Evolutionary conservation across 441 rosid species (phyloP), one percentile per base, ranked within the genome.

Genomic region (Monsonia emarginata): DNA sequence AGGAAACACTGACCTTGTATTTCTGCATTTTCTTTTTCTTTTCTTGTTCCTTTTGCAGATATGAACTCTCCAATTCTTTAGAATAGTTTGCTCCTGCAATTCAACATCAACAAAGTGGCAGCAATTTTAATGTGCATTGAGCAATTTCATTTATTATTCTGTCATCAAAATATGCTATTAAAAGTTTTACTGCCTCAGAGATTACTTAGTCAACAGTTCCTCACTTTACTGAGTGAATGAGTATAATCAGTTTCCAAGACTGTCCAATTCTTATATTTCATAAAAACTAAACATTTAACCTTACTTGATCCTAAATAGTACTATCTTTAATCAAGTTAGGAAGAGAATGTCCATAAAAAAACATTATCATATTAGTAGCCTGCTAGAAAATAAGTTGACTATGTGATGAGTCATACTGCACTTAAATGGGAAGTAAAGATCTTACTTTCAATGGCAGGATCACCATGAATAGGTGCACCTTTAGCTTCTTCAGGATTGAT

Each of bases 1-100:
- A 65, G 22, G 69, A 57, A 14, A 68, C 27, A 69, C 78, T 46
- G 78, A 93, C 97, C 98, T 81, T 80, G 81, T 87, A 90, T 69
- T 82, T 90, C 64, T 24, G 76, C 75, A 65, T 72, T 73, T 75
- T 83, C 79, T 78, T 84, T 73, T 81, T 89, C 56, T 72, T 85
- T 78, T 83, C 80, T 61, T 76, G 88, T 73, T 78, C 84, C 74
- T 80, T 85, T 72, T 75, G 85, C 76, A 93, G 81, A 70, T 67
- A 72, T 64, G 72, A 75, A 82, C 89, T 84, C 74, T 81, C 88
- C 54, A 71, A 81, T 57, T 83, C 84, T 67, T 70, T 78, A 58
- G 67, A 68, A 77, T 68, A 68, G 65, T 76, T 76, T 62, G 42
- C 79, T 70, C 80, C 92, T 86, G 71, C 70, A 60, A 70, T 26